phyloP scores from a whole-genome alignment of 306 rosid genomes.

The Gastrolobium villosum region DNA sequence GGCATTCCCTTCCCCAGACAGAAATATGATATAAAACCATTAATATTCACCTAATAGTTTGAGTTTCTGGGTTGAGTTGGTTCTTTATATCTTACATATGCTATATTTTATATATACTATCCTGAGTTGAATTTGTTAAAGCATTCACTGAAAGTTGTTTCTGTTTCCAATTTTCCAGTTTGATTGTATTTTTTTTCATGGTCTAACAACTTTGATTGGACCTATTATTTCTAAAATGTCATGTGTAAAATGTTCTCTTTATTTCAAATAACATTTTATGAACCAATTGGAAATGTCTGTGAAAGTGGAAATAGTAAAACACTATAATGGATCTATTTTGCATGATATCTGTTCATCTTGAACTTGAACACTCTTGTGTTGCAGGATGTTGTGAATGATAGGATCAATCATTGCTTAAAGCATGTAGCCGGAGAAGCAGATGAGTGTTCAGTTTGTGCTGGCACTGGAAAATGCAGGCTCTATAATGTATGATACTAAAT shows the following conservation, averaged over 20 bases:
- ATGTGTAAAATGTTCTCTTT: background rate
- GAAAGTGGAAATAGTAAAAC: background rate
- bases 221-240: conserved; percentile 14
- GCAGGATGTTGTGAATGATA: conserved; percentile 90
- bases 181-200: background rate
- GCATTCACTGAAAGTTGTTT: conserved; percentile 6
- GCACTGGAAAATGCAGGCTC: conserved; percentile 84
- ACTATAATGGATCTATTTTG: background rate
- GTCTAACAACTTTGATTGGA: background rate
- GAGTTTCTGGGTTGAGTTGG: no score
- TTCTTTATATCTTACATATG: background rate
- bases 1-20: no score
- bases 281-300: background rate
- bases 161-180: conserved; percentile 29
- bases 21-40: no score
- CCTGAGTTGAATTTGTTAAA: background rate
- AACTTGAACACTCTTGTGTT: conserved; percentile 42
- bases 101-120: background rate
- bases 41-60: no score
- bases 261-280: conserved; percentile 13
- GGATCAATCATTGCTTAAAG: conserved; percentile 82
- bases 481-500: conserved; percentile 39
- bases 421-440: conserved; percentile 81
- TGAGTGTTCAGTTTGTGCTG: conserved; percentile 85
- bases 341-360: conserved; percentile 36